Percentiles rank a stretch among this genome's conserved stretches.
phyloP scores from a whole-genome alignment of 768 basidiomycete species.

The Podaxis sp. region DNA sequence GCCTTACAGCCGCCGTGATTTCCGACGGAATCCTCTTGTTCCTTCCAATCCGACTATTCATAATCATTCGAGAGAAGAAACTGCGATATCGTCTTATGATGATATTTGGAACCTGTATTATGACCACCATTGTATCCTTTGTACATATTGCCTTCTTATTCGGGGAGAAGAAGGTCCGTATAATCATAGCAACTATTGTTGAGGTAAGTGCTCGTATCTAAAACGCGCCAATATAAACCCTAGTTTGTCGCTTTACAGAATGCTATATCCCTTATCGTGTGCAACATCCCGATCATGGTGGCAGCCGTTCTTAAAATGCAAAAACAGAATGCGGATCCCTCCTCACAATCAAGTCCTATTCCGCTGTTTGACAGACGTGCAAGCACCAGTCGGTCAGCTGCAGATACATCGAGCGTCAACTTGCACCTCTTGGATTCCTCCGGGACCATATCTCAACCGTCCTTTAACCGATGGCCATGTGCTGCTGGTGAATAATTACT shows the following conservation, averaged over 20 bases:
- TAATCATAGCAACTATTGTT: constrained; percentile 38
- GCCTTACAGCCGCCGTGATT: constrained; percentile 19
- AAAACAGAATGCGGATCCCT: neutral
- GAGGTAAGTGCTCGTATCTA: constrained; percentile 30
- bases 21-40: constrained; percentile 44
- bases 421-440: neutral
- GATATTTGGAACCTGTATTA: constrained; percentile 53
- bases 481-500: no score
- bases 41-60: constrained; percentile 43
- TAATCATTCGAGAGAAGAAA: constrained; percentile 34
- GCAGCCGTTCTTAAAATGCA: neutral
- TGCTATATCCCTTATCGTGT: constrained; percentile 1
- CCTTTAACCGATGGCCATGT: no score
- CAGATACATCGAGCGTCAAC: neutral
- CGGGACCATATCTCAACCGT: neutral
- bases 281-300: constrained; percentile 6
- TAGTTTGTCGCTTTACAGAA: neutral
- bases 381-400: neutral
- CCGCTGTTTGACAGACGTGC: neutral
- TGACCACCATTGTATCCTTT: constrained; percentile 43
- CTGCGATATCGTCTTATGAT: constrained; percentile 41
- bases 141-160: constrained; percentile 46
- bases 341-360: neutral
- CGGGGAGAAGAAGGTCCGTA: constrained; percentile 23
- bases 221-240: neutral